Evolutionary conservation across 306 rosid species (phyloP).

Genomic region (Corylus avellana): DNA sequence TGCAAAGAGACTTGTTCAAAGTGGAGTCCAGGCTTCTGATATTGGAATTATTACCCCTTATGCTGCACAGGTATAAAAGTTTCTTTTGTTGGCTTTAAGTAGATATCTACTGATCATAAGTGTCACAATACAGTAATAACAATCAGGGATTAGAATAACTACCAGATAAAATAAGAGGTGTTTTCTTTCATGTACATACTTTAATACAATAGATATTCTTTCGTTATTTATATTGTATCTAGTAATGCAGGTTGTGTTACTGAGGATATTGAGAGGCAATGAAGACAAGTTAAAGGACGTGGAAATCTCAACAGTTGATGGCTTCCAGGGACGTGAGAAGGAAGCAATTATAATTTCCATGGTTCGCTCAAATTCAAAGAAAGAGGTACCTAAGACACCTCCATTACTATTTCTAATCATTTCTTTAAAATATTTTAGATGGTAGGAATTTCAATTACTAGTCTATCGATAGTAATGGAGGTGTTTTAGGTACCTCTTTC

Average conservation of each 20-base stretch:
- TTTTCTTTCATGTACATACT: not conserved
- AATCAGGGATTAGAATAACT: slow-evolving; percentile 2
- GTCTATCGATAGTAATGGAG: too few relatives aligned
- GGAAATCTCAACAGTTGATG: slow-evolving; percentile 97
- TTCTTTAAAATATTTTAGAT: not conserved
- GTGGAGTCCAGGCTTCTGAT: slow-evolving; percentile 89
- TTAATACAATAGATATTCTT: not conserved
- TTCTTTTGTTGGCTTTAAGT: slow-evolving; percentile 25
- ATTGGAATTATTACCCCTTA: slow-evolving; percentile 96
- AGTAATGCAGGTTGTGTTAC: slow-evolving; percentile 72
- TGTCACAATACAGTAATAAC: slow-evolving; percentile 20
- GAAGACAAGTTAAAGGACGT: slow-evolving; percentile 69
- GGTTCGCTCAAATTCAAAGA: slow-evolving; percentile 92
- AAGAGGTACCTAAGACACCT: slow-evolving; percentile 60
- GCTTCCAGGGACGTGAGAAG: slow-evolving; percentile 98
- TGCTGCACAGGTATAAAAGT: slow-evolving; percentile 79
- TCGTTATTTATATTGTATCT: not conserved
- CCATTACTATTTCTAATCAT: slow-evolving; percentile 8
- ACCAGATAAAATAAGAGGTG: slow-evolving; percentile 9
- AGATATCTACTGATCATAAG: slow-evolving; percentile 2
- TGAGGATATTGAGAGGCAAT: slow-evolving; percentile 77
- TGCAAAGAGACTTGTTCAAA: slow-evolving; percentile 77
- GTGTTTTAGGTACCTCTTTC: too few relatives aligned
- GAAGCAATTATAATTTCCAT: slow-evolving; percentile 92
- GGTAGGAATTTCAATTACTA: not conserved